Base-by-base conservation (phyloP, 768 basidiomycete species). In the Trametes cingulata region DNA sequence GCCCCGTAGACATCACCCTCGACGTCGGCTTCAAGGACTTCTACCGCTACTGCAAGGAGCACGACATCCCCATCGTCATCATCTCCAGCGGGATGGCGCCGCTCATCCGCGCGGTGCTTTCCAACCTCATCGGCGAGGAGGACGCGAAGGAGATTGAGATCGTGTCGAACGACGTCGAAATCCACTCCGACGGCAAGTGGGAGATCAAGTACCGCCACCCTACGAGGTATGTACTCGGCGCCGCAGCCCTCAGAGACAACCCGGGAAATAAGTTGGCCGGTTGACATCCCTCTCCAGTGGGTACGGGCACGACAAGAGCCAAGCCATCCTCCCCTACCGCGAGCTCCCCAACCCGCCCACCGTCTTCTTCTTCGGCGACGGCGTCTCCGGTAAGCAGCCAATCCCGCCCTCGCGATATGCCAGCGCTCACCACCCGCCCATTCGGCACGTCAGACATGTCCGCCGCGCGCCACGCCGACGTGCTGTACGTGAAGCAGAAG, bases 311-410 rank as follows among this genome's bases (percentile, higher is more conserved):
- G 97, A 99, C 75, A 99, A 99, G 76, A 93, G 91, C 7, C 89
- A 88, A 66, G 93, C 96, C 2, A 98, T 98, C 66, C 77, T 95
- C 35, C 95, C 93, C 0, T 99, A 98, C 75, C 80, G 86, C n/a
- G 75, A 79, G 41, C 80, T 95, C 42, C 66, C 77, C 6, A 71
- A 84, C 47, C 85, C 87, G 5, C 96, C 97, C 2, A 86, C 83
- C 1, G 78, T 96, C 10, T 96, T 99, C 76, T 99, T 97, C 84
- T 95, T 97, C 64, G 97, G 97, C 0, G 97, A 99, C 71, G 97
- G 97, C 35, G 97, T 97, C 50, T 95, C 93, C 56, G 94, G 93
- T 91, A 59, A 41, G 82, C 75, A 33, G 22, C 45, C n/a, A 47
- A 29, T 12, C 33, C 50, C 13, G 27, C 37, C 22, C 8, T 29